These are phyloP conservation scores for Dicorynia guianensis DNA, from an alignment of 306 rosid genomes.

Conservation along the genomic window DNA sequence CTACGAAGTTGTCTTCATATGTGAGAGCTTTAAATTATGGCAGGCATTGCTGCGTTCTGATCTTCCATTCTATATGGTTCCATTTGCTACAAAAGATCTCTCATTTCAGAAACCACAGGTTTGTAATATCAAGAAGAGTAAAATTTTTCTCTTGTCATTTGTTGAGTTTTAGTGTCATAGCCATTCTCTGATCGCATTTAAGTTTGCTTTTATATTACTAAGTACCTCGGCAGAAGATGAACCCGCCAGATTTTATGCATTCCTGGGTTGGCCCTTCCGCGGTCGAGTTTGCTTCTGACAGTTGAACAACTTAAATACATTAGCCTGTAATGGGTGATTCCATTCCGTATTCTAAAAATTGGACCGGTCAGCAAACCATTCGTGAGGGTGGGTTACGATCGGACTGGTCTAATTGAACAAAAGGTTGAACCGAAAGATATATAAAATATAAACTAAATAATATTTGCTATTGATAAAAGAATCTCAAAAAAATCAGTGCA, in stretches of 20 bases:
- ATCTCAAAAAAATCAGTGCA: no score
- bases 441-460: no score
- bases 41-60: constrained; percentile 91
- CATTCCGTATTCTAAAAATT: no score
- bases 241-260: neutral
- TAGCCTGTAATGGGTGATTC: neutral
- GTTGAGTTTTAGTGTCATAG: constrained; percentile 29
- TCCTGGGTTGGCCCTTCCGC: neutral
- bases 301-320: neutral
- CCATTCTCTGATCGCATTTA: neutral
- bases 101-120: constrained; percentile 85
- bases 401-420: no score
- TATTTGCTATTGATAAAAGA: no score
- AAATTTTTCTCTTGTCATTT: constrained; percentile 19
- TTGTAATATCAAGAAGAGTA: constrained; percentile 42
- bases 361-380: no score
- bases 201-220: neutral
- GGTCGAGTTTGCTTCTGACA: neutral
- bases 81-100: constrained; percentile 68
- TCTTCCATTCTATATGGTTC: constrained; percentile 96
- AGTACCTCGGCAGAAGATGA: constrained; percentile 22
- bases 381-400: no score
- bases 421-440: no score
- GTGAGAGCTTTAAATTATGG: constrained; percentile 38
- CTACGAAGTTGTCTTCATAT: constrained; percentile 35